phyloP scores from a whole-genome alignment of 2,329 filamentous ascomycete genomes.

The Ophiostoma montium region DNA sequence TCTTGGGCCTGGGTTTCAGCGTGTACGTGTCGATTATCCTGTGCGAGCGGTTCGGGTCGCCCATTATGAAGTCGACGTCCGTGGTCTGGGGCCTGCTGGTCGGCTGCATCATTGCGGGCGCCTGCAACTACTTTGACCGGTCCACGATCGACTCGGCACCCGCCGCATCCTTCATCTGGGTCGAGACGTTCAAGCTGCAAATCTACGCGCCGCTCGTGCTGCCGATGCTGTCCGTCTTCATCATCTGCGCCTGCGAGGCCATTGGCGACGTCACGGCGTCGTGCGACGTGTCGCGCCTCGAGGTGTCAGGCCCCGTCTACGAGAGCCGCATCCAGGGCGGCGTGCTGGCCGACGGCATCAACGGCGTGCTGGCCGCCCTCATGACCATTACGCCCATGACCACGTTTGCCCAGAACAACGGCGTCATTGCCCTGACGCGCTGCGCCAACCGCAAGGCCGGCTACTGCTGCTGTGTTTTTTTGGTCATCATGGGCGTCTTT shows the following conservation, averaged over 20 bases:
- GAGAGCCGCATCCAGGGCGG: constrained; percentile 69
- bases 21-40: constrained; percentile 70
- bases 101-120: constrained; percentile 66
- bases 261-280: constrained; percentile 72
- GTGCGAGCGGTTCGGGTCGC: constrained; percentile 67
- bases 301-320: constrained; percentile 57
- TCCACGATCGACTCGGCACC: constrained; percentile 58
- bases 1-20: constrained; percentile 64
- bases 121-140: constrained; percentile 65
- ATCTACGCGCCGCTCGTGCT: constrained; percentile 62
- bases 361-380: constrained; percentile 59
- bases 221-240: constrained; percentile 53
- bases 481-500: constrained; percentile 69
- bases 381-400: constrained; percentile 71
- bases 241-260: constrained; percentile 64
- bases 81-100: constrained; percentile 61
- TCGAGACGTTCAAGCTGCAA: constrained; percentile 58
- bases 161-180: constrained; percentile 63
- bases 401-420: constrained; percentile 74
- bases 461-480: constrained; percentile 62
- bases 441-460: constrained; percentile 72
- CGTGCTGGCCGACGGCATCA: constrained; percentile 62
- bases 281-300: constrained; percentile 63
- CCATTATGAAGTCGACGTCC: constrained; percentile 70
- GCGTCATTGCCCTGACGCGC: constrained; percentile 67